phyloP scores from a whole-genome alignment of 805 yeast genomes.

The Grigorovia transvaalensis region DNA sequence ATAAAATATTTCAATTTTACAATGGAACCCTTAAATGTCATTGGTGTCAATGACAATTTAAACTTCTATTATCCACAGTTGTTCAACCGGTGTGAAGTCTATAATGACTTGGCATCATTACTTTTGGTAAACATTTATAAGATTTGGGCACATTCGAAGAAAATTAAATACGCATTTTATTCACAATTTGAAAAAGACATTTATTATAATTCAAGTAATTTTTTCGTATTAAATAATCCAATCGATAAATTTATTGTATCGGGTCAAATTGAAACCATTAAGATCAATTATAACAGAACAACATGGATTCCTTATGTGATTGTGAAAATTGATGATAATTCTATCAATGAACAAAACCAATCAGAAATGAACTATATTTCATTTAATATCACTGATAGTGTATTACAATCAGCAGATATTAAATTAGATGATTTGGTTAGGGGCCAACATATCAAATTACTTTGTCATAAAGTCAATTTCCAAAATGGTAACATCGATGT shows the following conservation, averaged over 20 bases:
- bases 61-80: constrained; percentile 1
- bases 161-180: not conserved
- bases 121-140: not conserved
- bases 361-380: not conserved
- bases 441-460: not conserved
- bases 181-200: not conserved
- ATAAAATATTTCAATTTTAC: too few relatives aligned
- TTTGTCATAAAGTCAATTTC: not conserved
- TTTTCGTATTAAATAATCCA: constrained; percentile 37
- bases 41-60: not conserved
- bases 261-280: constrained; percentile 26
- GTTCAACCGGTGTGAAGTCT: constrained; percentile 1
- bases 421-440: not conserved
- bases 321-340: constrained; percentile 1
- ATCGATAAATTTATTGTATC: constrained; percentile 25
- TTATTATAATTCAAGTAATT: not conserved
- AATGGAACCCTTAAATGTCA: not conserved
- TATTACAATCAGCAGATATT: not conserved
- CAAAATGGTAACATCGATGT: not conserved
- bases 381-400: not conserved
- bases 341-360: not conserved
- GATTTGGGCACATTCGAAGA: not conserved
- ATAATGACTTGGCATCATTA: not conserved
- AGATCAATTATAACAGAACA: not conserved
- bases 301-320: not conserved